These are phyloP conservation scores for Sporormia fimetaria DNA, from an alignment of 495 filamentous ascomycete genomes.

Conservation along the genomic window DNA sequence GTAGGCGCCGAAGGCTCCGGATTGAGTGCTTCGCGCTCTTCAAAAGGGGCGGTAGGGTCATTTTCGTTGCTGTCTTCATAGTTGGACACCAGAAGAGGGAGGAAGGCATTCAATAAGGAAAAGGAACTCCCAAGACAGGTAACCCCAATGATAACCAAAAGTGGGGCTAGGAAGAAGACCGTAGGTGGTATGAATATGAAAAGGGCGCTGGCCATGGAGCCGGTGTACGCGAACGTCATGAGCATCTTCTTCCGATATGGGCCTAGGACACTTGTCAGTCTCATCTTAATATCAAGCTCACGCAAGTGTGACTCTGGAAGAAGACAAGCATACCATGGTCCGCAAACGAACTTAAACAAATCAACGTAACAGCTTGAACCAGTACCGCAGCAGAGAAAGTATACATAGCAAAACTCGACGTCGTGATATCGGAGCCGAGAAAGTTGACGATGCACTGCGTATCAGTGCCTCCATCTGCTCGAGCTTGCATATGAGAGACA, in stretches of 20 bases:
- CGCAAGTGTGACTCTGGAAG: neutral
- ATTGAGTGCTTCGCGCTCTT: conserved; percentile 14
- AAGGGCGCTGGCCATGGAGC: conserved; percentile 65
- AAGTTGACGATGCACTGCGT: conserved; percentile 40
- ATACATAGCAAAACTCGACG: conserved; percentile 47
- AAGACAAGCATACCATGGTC: conserved; percentile 39
- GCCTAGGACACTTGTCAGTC: conserved; percentile 13
- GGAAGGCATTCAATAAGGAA: conserved; percentile 42
- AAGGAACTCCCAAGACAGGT: conserved; percentile 43
- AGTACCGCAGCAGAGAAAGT: conserved; percentile 43
- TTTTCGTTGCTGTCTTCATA: conserved; percentile 4
- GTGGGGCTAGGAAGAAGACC: conserved; percentile 60
- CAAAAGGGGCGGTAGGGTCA: conserved; percentile 1
- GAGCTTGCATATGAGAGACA: neutral
- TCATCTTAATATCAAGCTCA: neutral
- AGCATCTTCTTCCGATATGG: conserved; percentile 71
- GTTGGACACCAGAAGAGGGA: conserved; percentile 42
- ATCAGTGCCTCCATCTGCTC: conserved; percentile 1
- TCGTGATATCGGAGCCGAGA: conserved; percentile 39
- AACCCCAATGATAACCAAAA: conserved; percentile 60
- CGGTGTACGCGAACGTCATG: conserved; percentile 64
- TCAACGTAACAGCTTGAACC: conserved; percentile 42
- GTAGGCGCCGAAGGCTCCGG: conserved; percentile 7
- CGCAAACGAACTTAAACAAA: conserved; percentile 43
- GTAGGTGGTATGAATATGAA: conserved; percentile 63